These are phyloP conservation scores for Priceomyces carsonii DNA, from an alignment of 805 yeast species.

Conservation along the genomic window DNA sequence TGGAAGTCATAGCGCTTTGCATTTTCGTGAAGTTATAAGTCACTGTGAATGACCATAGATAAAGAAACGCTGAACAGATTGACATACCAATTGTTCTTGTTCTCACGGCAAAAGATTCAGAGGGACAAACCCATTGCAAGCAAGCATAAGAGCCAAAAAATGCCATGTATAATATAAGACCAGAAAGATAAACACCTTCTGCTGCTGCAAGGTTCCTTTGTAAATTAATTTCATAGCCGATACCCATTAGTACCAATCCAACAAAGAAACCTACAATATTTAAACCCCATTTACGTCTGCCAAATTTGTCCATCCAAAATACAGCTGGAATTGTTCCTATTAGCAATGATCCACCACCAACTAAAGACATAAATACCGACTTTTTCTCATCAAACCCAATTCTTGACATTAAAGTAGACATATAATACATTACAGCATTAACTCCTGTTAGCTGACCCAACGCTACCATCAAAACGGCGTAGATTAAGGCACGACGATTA, in stretches of 20 bases:
- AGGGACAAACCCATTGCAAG: conserved; percentile 68
- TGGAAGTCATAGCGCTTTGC: conserved; percentile 57
- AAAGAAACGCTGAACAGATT: conserved; percentile 53
- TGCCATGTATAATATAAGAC: conserved; percentile 62
- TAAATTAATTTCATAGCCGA: conserved; percentile 48
- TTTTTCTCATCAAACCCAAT: conserved; percentile 55
- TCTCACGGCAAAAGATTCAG: conserved; percentile 61
- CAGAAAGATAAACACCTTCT: conserved; percentile 61
- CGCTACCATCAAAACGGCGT: conserved; percentile 57
- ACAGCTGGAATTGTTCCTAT: conserved; percentile 69
- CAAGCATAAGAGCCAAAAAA: conserved; percentile 69
- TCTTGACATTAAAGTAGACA: conserved; percentile 55
- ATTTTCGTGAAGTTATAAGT: conserved; percentile 63
- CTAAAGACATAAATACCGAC: conserved; percentile 66
- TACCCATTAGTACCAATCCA: conserved; percentile 61
- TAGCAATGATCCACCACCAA: conserved; percentile 64
- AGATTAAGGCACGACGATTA: conserved; percentile 60
- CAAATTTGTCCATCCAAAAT: conserved; percentile 55
- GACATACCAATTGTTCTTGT: conserved; percentile 69
- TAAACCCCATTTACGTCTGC: conserved; percentile 61
- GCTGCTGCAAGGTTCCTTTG: conserved; percentile 46
- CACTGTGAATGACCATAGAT: conserved; percentile 63
- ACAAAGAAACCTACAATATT: conserved; percentile 58
- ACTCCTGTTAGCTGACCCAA: conserved; percentile 70
- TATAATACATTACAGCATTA: conserved; percentile 65